phyloP scores from a whole-genome alignment of 1,284 basidiomycete genomes.

The Ustilago trichophora region DNA sequence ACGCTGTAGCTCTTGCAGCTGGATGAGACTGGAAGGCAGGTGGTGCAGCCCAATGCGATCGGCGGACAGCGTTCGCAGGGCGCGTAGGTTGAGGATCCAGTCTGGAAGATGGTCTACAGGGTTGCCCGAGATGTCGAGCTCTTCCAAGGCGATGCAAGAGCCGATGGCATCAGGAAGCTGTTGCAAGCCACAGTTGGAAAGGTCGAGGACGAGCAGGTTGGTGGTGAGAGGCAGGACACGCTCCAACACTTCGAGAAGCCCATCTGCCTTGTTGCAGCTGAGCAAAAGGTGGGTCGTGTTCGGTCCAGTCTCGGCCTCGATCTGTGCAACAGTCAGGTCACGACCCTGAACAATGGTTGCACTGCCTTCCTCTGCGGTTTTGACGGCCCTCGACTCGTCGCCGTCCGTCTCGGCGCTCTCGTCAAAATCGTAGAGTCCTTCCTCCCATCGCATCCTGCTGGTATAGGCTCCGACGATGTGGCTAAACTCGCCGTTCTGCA shows the following conservation, averaged over 20 bases:
- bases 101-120: conserved; percentile 71
- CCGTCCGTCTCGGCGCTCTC: conserved; percentile 34
- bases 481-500: conserved; percentile 38
- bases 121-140: conserved; percentile 91
- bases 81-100: conserved; percentile 79
- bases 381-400: conserved; percentile 40
- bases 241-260: conserved; percentile 32
- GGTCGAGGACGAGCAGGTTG: conserved; percentile 59
- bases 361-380: conserved; percentile 47
- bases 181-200: conserved; percentile 77
- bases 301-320: conserved; percentile 39
- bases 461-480: conserved; percentile 40
- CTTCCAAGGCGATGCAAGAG: conserved; percentile 82
- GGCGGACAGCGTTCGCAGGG: conserved; percentile 85
- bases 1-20: conserved; percentile 78
- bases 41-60: conserved; percentile 83
- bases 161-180: conserved; percentile 81
- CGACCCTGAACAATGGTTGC: conserved; percentile 39
- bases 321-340: conserved; percentile 29
- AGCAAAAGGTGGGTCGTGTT: conserved; percentile 49
- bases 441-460: conserved; percentile 38
- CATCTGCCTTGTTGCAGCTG: conserved; percentile 20
- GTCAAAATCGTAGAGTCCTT: conserved; percentile 47
- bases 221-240: conserved; percentile 32
- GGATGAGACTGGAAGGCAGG: conserved; percentile 70